Evolutionary conservation across 352 stramenopile genomes (phyloP).

Genomic region (Phytophthora cryptogea): DNA sequence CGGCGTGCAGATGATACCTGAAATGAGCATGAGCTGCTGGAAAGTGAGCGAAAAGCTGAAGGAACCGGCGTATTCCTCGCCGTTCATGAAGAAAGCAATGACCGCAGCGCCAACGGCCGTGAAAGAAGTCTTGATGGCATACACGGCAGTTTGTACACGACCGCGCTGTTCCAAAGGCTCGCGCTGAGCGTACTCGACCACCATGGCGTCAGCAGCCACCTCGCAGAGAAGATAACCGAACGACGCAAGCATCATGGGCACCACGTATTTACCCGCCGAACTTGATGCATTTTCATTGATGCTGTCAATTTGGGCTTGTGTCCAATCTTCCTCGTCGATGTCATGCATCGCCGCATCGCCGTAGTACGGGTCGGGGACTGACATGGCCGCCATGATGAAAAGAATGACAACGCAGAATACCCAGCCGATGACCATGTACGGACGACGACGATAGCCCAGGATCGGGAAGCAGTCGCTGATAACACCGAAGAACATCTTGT

Average conservation of each 20-base stretch:
- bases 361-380: conserved; percentile 44
- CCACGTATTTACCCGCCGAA: conserved; percentile 46
- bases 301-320: conserved; percentile 30
- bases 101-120: conserved; percentile 41
- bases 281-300: conserved; percentile 38
- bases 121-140: conserved; percentile 47
- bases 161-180: conserved; percentile 52
- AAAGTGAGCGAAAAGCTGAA: conserved; percentile 53
- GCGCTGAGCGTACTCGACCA: conserved; percentile 58
- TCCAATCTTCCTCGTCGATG: conserved; percentile 43
- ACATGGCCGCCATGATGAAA: conserved; percentile 44
- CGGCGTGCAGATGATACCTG: conserved; percentile 35
- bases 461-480: conserved; percentile 63
- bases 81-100: conserved; percentile 56
- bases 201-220: conserved; percentile 56
- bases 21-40: conserved; percentile 46
- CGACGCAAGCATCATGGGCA: conserved; percentile 61
- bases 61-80: conserved; percentile 44
- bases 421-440: conserved; percentile 62
- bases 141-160: conserved; percentile 50
- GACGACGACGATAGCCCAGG: conserved; percentile 48
- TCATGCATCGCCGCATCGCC: conserved; percentile 38
- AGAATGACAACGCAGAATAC: conserved; percentile 42
- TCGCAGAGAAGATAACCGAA: conserved; percentile 64
- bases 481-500: conserved; percentile 61